These are phyloP conservation scores for Microsporum ferrugineum DNA, from an alignment of 2,329 filamentous ascomycete genomes.

Conservation along the genomic window DNA sequence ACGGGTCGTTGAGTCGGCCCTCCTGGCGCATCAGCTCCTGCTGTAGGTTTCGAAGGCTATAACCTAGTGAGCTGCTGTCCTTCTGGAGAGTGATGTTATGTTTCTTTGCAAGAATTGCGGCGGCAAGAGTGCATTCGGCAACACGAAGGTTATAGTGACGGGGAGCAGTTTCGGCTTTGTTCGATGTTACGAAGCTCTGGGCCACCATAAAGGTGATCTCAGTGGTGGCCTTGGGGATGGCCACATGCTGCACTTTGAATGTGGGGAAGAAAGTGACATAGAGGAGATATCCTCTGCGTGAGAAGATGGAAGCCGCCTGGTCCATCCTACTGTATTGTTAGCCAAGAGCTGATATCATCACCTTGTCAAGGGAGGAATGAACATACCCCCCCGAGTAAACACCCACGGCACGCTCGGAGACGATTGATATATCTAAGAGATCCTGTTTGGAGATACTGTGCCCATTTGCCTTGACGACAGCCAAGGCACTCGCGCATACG, in stretches of 20 bases:
- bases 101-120: constrained; percentile 52
- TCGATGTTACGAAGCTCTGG: constrained; percentile 84
- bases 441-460: constrained; percentile 80
- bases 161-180: constrained; percentile 88
- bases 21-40: constrained; percentile 58
- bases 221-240: constrained; percentile 68
- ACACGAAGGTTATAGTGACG: constrained; percentile 95
- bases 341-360: not conserved
- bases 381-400: constrained; percentile 87
- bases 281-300: constrained; percentile 69
- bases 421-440: constrained; percentile 82
- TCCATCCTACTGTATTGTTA: constrained; percentile 59
- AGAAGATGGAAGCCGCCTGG: constrained; percentile 91
- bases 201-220: constrained; percentile 87
- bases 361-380: not conserved
- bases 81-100: constrained; percentile 54
- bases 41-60: constrained; percentile 78
- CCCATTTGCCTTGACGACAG: constrained; percentile 77
- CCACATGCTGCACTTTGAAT: constrained; percentile 64
- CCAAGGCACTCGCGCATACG: constrained; percentile 77
- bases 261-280: constrained; percentile 80
- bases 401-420: constrained; percentile 85
- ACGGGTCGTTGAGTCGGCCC: constrained; percentile 37
- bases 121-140: constrained; percentile 86
- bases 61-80: constrained; percentile 71